These are phyloP conservation scores for Leccinum solheimii DNA, from an alignment of 1,284 basidiomycete species.

Conservation along the genomic window DNA sequence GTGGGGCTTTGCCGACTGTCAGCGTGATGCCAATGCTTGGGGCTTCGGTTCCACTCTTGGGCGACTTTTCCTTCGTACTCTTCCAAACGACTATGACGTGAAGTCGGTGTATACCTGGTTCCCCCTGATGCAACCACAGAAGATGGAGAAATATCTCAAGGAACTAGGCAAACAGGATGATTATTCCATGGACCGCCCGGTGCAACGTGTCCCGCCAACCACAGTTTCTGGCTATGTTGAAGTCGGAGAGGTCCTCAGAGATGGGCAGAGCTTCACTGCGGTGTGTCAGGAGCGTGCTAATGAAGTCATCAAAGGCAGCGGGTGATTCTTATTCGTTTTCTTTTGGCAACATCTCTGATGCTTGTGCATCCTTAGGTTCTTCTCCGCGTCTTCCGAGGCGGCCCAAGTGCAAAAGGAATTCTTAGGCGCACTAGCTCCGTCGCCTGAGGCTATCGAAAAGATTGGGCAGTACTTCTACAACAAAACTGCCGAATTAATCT, in stretches of 20 bases:
- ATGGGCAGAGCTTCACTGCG: conserved; percentile 45
- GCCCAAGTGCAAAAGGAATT: conserved; percentile 52
- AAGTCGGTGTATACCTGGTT: conserved; percentile 83
- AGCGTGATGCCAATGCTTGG: conserved; percentile 64
- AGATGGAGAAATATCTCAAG: conserved; percentile 61
- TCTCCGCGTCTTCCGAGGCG: conserved; percentile 53
- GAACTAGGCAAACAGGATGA: conserved; percentile 53
- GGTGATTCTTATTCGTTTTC: conserved; percentile 41
- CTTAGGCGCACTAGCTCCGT: conserved; percentile 45
- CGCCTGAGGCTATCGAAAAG: conserved; percentile 47
- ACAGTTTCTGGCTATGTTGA: conserved; percentile 50
- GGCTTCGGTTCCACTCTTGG: conserved; percentile 77
- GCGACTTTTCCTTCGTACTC: conserved; percentile 68
- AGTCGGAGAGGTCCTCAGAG: conserved; percentile 53
- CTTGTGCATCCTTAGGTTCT: conserved; percentile 39
- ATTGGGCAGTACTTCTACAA: conserved; percentile 62
- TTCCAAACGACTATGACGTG: conserved; percentile 68
- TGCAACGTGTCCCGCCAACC: conserved; percentile 25
- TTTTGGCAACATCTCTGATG: background rate
- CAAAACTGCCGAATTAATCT: conserved; percentile 58
- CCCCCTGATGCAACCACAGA: conserved; percentile 76
- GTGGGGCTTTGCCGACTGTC: conserved; percentile 81
- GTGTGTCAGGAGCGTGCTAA: conserved; percentile 51
- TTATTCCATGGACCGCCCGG: conserved; percentile 56
- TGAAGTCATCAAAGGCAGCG: conserved; percentile 55